Percentiles rank a stretch among this genome's conserved stretches.
These are phyloP conservation scores for Schizopora paradoxa DNA, from an alignment of 1,284 basidiomycete genomes.

Conservation along the genomic window DNA sequence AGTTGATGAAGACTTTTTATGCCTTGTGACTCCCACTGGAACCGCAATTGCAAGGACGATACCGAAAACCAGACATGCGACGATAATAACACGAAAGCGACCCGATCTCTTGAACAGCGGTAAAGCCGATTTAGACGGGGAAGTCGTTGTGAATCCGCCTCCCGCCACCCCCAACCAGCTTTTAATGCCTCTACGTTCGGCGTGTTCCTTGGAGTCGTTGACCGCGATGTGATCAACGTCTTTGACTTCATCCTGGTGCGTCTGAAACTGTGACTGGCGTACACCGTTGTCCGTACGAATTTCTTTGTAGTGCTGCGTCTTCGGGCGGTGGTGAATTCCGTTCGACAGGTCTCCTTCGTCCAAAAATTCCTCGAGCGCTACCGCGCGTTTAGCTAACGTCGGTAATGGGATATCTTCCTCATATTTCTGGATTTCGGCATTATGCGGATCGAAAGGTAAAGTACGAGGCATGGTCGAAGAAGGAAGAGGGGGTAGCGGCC, in stretches of 20 bases:
- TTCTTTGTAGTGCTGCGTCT: constrained; percentile 13
- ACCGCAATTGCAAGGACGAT: constrained; percentile 33
- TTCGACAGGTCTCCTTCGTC: constrained; percentile 49
- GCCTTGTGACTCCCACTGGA: constrained; percentile 36
- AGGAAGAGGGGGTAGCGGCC: constrained; percentile 53
- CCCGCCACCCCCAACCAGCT: too few relatives aligned
- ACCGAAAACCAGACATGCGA: constrained; percentile 32
- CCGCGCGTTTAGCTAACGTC: constrained; percentile 47
- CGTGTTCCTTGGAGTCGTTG: constrained; percentile 9
- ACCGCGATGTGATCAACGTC: constrained; percentile 5
- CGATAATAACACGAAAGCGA: constrained; percentile 27
- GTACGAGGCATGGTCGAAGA: constrained; percentile 38
- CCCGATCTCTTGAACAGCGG: constrained; percentile 25
- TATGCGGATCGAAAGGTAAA: constrained; percentile 29
- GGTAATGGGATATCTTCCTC: constrained; percentile 47
- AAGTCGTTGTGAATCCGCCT: background rate
- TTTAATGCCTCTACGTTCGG: too few relatives aligned
- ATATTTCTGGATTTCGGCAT: constrained; percentile 35
- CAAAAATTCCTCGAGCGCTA: constrained; percentile 41
- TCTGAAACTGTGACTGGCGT: constrained; percentile 8
- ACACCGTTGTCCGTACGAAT: too few relatives aligned
- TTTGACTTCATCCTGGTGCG: background rate
- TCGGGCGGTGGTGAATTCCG: constrained; percentile 29
- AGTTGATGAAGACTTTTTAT: constrained; percentile 20
- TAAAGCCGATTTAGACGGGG: constrained; percentile 3